Base-by-base conservation (phyloP, 2,329 filamentous ascomycete genomes). In the Ophiostoma australiae region DNA sequence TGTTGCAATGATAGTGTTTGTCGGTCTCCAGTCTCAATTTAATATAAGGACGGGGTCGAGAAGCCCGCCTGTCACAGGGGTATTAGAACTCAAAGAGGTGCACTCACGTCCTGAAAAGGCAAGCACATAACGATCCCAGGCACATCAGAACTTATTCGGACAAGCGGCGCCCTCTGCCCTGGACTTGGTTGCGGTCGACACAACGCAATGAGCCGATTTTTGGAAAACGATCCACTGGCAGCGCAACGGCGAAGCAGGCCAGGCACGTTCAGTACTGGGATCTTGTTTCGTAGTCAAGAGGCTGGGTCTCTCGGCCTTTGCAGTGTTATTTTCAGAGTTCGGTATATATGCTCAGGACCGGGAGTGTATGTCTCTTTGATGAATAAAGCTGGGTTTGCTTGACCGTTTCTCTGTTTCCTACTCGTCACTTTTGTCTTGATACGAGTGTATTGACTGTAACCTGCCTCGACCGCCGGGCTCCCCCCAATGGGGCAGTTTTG, bases 121-220 rank as follows among this genome's bases (percentile, higher is more conserved):
- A 58, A 27, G n/a, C n/a, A 58, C 15, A 15, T 58, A 13, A 31
- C 52, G 23, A 58, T 58, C 52, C 52, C 52, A 58, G 23, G 52
- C 23, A 58, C 52, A 27, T 58, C 52, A 4, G n/a, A 10, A 58
- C 52, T 13, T 8, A 27, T 58, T 58, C 27, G 52, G 52, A 58
- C 13, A 58, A 58, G 52, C 23, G 52, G 23, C 23, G 52, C 52
- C 52, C 52, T 58, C 58, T 63, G 58, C 58, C 58, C 27, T 63
- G 58, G 58, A 63, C 27, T 17, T 63, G 58, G 27, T 63, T 17
- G 58, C 58, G 5, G 58, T 33, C 6, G 52, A 58, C 58, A 63
- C 58, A 63, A 33, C 58, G 23, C 58, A 35, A 63, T 63, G 58
- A 63, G 15, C 58, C 58, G 58, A 63, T 31, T 63, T 33, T 4